phyloP scores from a whole-genome alignment of 129 eudicot species.

The Calendula officinalis region DNA sequence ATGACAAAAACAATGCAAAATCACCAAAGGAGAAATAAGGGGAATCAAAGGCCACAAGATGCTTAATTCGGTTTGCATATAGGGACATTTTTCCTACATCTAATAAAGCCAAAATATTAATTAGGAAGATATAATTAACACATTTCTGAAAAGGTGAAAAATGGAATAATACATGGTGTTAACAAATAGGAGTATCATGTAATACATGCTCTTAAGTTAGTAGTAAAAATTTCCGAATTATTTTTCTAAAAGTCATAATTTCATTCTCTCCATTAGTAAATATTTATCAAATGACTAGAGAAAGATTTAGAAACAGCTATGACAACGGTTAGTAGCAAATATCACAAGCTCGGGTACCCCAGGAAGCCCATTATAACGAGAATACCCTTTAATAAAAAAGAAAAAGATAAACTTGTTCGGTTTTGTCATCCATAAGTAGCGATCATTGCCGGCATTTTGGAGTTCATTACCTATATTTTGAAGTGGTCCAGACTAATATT shows the following conservation, averaged over 20 bases:
- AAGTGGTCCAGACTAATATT: conserved; percentile 7
- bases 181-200: background rate
- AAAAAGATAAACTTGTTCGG: too few species aligned
- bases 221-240: too few species aligned
- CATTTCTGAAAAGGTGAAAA: conserved; percentile 14
- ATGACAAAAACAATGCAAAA: conserved; percentile 37
- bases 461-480: conserved; percentile 6
- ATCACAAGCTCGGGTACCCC: too few species aligned
- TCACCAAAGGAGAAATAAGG: conserved; percentile 20
- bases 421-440: conserved; percentile 17
- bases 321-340: too few species aligned
- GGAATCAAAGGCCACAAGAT: conserved; percentile 54
- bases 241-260: too few species aligned
- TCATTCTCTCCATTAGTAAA: too few species aligned
- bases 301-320: too few species aligned
- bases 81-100: conserved; percentile 26
- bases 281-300: too few species aligned
- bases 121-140: background rate
- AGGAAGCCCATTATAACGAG: too few species aligned
- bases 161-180: conserved; percentile 1
- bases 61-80: conserved; percentile 37
- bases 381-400: too few species aligned
- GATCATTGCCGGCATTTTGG: conserved; percentile 33
- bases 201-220: too few species aligned
- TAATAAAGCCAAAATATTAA: conserved; percentile 22